These are phyloP conservation scores for Verticillium zaregamsianum DNA, from an alignment of 2,329 filamentous ascomycete species.

Conservation along the genomic window DNA sequence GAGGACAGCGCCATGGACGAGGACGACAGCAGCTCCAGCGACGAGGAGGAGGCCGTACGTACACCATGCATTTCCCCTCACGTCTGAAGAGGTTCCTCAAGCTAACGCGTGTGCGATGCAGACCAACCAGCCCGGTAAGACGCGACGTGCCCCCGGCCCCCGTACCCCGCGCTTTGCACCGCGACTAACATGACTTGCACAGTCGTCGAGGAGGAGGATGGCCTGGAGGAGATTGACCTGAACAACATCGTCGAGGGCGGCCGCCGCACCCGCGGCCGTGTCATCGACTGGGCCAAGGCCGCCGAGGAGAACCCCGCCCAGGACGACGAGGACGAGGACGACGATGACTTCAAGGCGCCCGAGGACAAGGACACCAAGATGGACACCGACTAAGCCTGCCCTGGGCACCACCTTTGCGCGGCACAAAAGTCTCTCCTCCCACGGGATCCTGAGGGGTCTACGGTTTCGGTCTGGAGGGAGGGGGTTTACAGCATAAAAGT, in stretches of 20 bases:
- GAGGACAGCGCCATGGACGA: conserved; percentile 69
- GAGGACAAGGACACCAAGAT: conserved; percentile 61
- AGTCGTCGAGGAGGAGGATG: conserved; percentile 61
- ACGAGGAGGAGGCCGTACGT: conserved; percentile 60
- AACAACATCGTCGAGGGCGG: conserved; percentile 79
- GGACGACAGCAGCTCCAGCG: conserved; percentile 57
- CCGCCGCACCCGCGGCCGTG: conserved; percentile 83
- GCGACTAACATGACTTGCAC: conserved; percentile 18
- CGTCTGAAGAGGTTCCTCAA: neutral
- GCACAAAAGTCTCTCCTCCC: neutral
- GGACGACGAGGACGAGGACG: conserved; percentile 79
- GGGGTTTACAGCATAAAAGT: neutral
- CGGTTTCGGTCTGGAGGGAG: neutral
- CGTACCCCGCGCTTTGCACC: neutral
- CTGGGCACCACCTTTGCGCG: neutral
- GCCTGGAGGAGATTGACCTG: conserved; percentile 86
- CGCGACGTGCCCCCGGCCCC: conserved; percentile 6
- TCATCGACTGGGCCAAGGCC: conserved; percentile 91
- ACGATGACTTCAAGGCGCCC: conserved; percentile 62
- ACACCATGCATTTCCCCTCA: neutral
- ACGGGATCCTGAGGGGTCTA: neutral
- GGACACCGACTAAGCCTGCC: conserved; percentile 47
- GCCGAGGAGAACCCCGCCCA: conserved; percentile 70
- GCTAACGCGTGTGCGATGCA: conserved; percentile 6
- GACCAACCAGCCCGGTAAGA: conserved; percentile 17